phyloP scores from a whole-genome alignment of 1,284 basidiomycete genomes.

The Ustilago trichophora region DNA sequence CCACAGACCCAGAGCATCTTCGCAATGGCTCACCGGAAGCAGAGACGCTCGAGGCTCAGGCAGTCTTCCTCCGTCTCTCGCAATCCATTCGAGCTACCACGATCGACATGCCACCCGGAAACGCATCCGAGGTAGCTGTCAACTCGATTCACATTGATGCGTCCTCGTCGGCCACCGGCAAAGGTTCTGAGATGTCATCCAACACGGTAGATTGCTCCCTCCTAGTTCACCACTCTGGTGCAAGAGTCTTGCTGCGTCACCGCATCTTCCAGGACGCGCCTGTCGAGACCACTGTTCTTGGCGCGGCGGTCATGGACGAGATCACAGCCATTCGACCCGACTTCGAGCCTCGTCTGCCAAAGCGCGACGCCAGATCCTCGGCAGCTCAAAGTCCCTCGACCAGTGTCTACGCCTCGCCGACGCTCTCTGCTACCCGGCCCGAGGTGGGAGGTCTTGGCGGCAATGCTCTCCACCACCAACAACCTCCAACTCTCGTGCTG shows the following conservation, averaged over 20 bases:
- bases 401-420: conserved; percentile 31
- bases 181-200: neutral
- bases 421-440: conserved; percentile 18
- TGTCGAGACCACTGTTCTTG: conserved; percentile 48
- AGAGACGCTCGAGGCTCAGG: conserved; percentile 29
- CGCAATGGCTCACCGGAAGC: conserved; percentile 10
- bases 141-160: conserved; percentile 32
- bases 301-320: conserved; percentile 44
- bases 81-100: conserved; percentile 16
- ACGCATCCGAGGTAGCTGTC: conserved; percentile 18
- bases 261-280: conserved; percentile 5
- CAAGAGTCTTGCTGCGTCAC: conserved; percentile 45
- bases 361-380: conserved; percentile 29
- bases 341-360: conserved; percentile 52
- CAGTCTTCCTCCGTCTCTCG: conserved; percentile 13
- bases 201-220: conserved; percentile 16
- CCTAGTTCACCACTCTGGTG: conserved; percentile 44
- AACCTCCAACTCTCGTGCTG: conserved; percentile 22
- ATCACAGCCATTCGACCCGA: conserved; percentile 55
- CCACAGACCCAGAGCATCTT: conserved; percentile 35
- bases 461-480: neutral
- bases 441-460: neutral
- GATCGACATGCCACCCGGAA: conserved; percentile 26
- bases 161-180: neutral
- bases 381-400: conserved; percentile 22